Conservation (phyloP, 257 asterid species). For the Ilex asprella region DNA sequence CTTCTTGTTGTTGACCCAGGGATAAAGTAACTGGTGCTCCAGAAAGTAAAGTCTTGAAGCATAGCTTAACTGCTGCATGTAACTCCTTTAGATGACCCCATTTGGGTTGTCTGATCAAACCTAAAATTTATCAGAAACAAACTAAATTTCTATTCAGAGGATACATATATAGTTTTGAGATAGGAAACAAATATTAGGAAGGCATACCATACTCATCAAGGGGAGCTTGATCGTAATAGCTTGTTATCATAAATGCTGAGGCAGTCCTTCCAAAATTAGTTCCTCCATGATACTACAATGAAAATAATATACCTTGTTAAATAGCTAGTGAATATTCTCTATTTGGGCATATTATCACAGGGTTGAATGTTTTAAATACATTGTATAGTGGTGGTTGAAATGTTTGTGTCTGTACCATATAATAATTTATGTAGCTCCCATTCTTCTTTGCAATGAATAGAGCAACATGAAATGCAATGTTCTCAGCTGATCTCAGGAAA, state of each 20-base stretch:
- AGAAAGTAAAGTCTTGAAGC: conserved; percentile 46
- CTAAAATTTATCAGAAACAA: conserved; percentile 19
- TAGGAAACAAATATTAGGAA: not conserved
- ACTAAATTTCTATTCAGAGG: not conserved
- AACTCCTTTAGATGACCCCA: conserved; percentile 73
- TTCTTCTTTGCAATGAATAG: conserved; percentile 67
- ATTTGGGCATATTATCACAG: too few species aligned
- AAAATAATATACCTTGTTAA: not conserved
- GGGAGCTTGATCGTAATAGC: conserved; percentile 79
- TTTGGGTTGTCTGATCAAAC: conserved; percentile 77
- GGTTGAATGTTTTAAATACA: too few species aligned
- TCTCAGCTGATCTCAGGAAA: conserved; percentile 42
- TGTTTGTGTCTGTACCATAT: conserved; percentile 48
- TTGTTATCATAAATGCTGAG: conserved; percentile 41
- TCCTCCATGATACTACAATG: conserved; percentile 71
- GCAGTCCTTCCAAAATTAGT: conserved; percentile 72
- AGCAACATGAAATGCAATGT: conserved; percentile 66
- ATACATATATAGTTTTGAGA: too few species aligned
- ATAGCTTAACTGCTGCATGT: conserved; percentile 55
- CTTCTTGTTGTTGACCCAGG: conserved; percentile 60
- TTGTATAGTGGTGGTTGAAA: too few species aligned
- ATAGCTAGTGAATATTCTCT: too few species aligned
- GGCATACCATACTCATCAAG: conserved; percentile 75
- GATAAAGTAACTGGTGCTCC: conserved; percentile 34
- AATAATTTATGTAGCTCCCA: conserved; percentile 84